These are phyloP conservation scores for Geotrichum histeridarum DNA, from an alignment of 1,139 yeast species.

Conservation along the genomic window DNA sequence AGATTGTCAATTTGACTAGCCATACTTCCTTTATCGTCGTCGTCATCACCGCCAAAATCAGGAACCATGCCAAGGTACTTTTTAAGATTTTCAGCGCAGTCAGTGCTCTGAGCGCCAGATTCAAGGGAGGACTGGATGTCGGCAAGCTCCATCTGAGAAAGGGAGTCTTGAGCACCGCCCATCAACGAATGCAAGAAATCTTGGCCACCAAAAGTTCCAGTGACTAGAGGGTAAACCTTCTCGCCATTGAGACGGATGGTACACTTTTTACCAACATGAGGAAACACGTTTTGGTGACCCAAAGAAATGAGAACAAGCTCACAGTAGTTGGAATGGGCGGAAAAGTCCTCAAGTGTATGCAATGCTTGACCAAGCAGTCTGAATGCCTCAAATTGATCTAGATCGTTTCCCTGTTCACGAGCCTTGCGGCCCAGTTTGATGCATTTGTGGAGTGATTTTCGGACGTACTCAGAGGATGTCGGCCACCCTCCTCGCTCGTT, in stretches of 20 bases:
- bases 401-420: constrained; percentile 11
- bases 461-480: constrained; percentile 26
- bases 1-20: constrained; percentile 5
- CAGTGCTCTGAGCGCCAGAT: constrained; percentile 8
- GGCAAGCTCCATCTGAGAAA: constrained; percentile 26
- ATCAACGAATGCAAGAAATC: constrained; percentile 29
- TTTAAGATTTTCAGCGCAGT: constrained; percentile 16
- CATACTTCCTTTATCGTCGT: constrained; percentile 4
- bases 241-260: constrained; percentile 25
- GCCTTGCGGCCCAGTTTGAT: constrained; percentile 26
- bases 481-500: constrained; percentile 29
- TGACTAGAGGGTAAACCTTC: constrained; percentile 28
- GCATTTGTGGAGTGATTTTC: constrained; percentile 23
- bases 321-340: constrained; percentile 28
- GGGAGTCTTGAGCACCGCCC: constrained; percentile 30
- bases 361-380: constrained; percentile 30
- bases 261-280: constrained; percentile 29
- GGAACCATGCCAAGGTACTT: constrained; percentile 17
- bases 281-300: constrained; percentile 28
- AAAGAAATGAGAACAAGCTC: constrained; percentile 27
- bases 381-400: constrained; percentile 25
- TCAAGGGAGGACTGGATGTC: constrained; percentile 21
- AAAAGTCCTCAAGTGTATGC: constrained; percentile 28
- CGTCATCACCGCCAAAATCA: constrained; percentile 8
- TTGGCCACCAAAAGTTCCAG: constrained; percentile 31